Base-by-base conservation (phyloP, 179 eudicot genomes). In the Beta macrorhiza region DNA sequence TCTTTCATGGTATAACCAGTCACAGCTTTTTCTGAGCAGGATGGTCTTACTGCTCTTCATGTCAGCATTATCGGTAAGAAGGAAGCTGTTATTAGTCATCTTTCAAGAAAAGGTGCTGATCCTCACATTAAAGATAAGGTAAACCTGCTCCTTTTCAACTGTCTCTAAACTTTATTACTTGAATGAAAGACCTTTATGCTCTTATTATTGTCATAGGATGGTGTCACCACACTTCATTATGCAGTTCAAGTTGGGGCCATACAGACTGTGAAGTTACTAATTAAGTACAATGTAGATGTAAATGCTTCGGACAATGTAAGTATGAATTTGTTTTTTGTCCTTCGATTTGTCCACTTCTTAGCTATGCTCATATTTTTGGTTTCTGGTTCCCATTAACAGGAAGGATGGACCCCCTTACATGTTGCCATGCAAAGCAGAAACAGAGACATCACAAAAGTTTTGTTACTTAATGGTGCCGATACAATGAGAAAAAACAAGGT, bases 361-460 rank as follows among this genome's bases (percentile, higher is more conserved):
- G 52, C 42, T 65, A 67, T 73, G 79, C 53, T 55, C 12, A 64
- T 78, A 69, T 16, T 17, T 68, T 45, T 53, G 55, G 52, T 82
- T 22, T 68, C 14, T 62, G 5, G 17, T 80, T 81, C 68, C 37
- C 67, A 42, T 72, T 74, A 49, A 32, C 90, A 94, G 98, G 98
- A 92, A 86, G 97, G 97, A 59, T 94, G 99, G 99, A 92, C 97
- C 56, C 97, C 98, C 10, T 86, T 96, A 83, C 99, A 96, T 82
- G 85, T 96, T 75, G 98, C 99, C 67, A 85, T 94, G 87, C 99
- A 96, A 87, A 89, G 85, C 73, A 90, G 98, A 90, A 92, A 89
- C 86, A 88, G 97, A 90, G 91, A 92, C 83, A 89, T 94, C 57
- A 88, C 90, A 64, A 97, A 97, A 88, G 78, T 94, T 74, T 83